A percentile compares a stretch with the other conserved stretches of the same genome.
phyloP scores from a whole-genome alignment of 371 early-diverging fungal species.

The Mortierella sp. region DNA sequence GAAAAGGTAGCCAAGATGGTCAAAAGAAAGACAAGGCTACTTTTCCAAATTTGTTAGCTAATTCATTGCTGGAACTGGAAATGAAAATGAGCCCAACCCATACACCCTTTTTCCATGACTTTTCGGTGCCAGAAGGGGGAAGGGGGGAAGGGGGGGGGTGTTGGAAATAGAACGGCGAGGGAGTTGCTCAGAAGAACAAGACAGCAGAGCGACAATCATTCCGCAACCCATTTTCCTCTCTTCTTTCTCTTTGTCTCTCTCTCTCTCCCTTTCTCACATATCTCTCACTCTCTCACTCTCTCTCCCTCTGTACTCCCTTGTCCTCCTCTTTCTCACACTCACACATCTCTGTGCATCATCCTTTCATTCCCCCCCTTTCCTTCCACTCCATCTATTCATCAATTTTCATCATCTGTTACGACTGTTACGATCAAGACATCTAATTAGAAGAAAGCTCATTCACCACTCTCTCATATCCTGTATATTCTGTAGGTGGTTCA shows the following conservation, averaged over 20 bases:
- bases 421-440: not conserved
- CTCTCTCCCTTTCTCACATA: constrained; percentile 2
- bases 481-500: not conserved
- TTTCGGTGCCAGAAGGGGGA: not conserved
- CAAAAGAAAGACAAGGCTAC: too few species aligned
- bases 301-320: not conserved
- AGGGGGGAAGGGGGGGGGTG: too few species aligned
- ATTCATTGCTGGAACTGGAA: too few species aligned
- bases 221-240: not conserved
- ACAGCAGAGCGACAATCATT: not conserved
- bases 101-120: not conserved
- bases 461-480: not conserved
- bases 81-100: not conserved
- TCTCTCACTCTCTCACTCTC: constrained; percentile 8
- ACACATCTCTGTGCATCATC: not conserved
- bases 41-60: too few species aligned
- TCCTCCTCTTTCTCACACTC: not conserved
- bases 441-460: not conserved
- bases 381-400: not conserved
- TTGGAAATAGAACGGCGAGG: not conserved
- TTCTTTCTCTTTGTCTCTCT: not conserved
- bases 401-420: not conserved
- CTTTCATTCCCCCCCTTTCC: not conserved
- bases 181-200: not conserved
- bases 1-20: too few species aligned